These are phyloP conservation scores for Poa pratensis DNA, from an alignment of 176 grass and related monocot genomes.

Conservation along the genomic window DNA sequence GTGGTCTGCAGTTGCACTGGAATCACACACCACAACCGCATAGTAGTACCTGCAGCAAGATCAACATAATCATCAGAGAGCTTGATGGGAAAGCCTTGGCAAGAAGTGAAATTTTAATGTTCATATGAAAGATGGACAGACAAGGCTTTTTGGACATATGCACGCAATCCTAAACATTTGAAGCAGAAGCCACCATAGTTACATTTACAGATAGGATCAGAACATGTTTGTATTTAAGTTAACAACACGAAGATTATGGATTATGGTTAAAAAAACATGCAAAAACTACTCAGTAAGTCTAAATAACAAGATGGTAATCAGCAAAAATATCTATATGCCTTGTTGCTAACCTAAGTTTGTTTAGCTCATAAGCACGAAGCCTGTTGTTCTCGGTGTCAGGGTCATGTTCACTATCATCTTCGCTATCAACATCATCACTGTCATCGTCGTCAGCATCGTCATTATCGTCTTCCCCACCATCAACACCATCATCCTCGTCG, in stretches of 20 bases:
- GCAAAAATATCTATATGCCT: not conserved
- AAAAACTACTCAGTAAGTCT: not conserved
- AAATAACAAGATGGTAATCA: not conserved
- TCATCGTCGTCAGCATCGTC: not conserved
- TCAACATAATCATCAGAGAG: constrained; percentile 5
- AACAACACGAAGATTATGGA: constrained; percentile 15
- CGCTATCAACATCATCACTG: not conserved
- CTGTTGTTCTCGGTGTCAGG: constrained; percentile 70
- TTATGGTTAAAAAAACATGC: not conserved
- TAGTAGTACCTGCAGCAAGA: constrained; percentile 81
- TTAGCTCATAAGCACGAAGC: constrained; percentile 82
- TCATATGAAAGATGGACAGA: not conserved
- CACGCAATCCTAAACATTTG: not conserved
- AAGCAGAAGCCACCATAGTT: constrained; percentile 7
- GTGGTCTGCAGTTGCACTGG: constrained; percentile 82
- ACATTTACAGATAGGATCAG: constrained; percentile 24
- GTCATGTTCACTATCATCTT: constrained; percentile 21
- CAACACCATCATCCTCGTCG: constrained; percentile 22
- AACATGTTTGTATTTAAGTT: constrained; percentile 4
- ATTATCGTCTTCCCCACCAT: not conserved
- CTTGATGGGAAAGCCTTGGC: not conserved
- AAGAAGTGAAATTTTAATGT: constrained; percentile 17
- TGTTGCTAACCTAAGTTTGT: constrained; percentile 71
- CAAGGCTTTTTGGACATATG: not conserved
- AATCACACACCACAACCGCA: constrained; percentile 91